Evolutionary conservation across 116 monocot genomes (phyloP), one percentile per base, ranked within the genome.

Genomic region (Posidonia oceanica): DNA sequence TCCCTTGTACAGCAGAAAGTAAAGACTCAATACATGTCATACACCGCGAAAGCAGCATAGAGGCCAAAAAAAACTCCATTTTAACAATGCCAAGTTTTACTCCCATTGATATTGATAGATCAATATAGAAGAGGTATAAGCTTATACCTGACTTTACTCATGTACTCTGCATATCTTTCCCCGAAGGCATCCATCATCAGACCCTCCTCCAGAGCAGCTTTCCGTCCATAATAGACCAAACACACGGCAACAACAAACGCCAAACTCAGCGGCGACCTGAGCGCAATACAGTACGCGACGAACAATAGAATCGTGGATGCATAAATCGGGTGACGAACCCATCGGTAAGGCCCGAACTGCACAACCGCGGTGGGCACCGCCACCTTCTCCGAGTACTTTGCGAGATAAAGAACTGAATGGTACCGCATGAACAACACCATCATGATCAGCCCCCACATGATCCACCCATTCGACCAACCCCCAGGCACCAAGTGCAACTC

Each of bases 291-390:
- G 58, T 86, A 79, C n/a, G 80, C 10, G 2, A 74, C 77, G 64
- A 92, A 92, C 40, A 92, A 75, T 17, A 88, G 69, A 81, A 88
- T 85, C 3, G 76, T 80, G 13, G 92, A 88, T 2, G 86, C 83
- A 71, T 92, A 92, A 12, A 88, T 76, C 0, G 91, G 92, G 39
- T 92, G 88, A 39, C 92, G 76, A 66, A 88, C 83, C 83, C 83
- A 91, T 72, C 92, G 42, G 70, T 84, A 92, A 3, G 92, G 92
- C 5, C 92, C 92, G 44, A 92, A 92, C 78, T 82, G 88, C 63
- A 88, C 92, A 22, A 92, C 92, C 0, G 77, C 76, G 3, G 64
- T 80, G 2, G 92, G 92, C 67, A 75, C 85, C 18, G 41, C 75
- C 63, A 92, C 82, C 75, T 88, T 92, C 78, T 88, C 88, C 6